Evolutionary conservation across 352 stramenopile species (phyloP), one percentile per base, ranked within the genome.

Genomic region (Globisporangium paddicum): DNA sequence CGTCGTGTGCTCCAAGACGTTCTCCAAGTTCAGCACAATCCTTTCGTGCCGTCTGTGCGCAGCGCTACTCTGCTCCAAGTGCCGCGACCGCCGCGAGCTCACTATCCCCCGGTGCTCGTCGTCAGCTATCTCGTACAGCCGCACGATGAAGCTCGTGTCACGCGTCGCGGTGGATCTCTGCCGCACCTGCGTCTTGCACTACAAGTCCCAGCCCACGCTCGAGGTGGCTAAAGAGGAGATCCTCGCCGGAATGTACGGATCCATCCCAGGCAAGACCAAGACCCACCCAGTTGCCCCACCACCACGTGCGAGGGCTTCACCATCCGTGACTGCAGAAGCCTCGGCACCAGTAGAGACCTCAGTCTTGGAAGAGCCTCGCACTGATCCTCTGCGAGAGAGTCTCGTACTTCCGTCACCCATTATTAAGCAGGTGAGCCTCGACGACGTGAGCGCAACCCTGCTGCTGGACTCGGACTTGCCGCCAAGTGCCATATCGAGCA

Each of bases 151-250:
- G 35, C 46, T 55, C 47, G 37, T 37, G 10, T 21, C 35, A 14
- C 41, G 25, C 23, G 34, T 49, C 25, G 7, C 35, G 35, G 40
- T 58, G n/a, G 40, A 45, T 18, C 32, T 48, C 28, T 64, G 58
- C 14, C 32, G 25, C 7, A 48, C 40, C 10, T 55, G 44, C 44
- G 37, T 49, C 14, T 14, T 21, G 9, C 13, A 34, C 11, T 45
- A 21, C 32, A 49, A 34, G 21, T 28, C 18, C n/a, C 40, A 37
- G 16, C n/a, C 38, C 23, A 5, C 50, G 19, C 32, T 32, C 1
- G 30, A 60, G 6, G 34, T 64, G 16, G 58, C 58, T 9, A 54
- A 42, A 18, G 26, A 64, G 40, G 50, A 64, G 26, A 48, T 60
- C 41, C 41, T 59, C 40, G 35, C 44, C 0, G 41, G 58, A 18